phyloP scores from a whole-genome alignment of 2,329 filamentous ascomycete species.

The Fusarium tricinctum region DNA sequence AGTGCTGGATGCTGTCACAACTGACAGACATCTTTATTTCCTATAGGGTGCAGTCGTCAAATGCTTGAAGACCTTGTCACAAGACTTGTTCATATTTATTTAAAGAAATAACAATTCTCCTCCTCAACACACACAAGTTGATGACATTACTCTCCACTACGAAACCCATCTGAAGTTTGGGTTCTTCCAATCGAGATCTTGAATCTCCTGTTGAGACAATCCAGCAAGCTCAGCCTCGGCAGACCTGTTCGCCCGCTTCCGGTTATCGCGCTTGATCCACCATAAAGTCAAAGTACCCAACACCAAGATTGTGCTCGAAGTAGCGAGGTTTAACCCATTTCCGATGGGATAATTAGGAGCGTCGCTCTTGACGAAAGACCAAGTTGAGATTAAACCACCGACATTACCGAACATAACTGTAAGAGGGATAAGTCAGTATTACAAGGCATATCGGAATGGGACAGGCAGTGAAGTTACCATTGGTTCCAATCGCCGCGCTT shows the following conservation, averaged over 20 bases:
- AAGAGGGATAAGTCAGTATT: background rate
- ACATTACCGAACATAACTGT: conserved; percentile 78
- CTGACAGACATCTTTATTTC: no score
- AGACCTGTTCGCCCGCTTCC: conserved; percentile 47
- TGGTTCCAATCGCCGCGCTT: conserved; percentile 74
- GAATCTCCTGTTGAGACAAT: conserved; percentile 65
- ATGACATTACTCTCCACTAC: background rate
- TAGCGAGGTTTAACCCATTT: conserved; percentile 77
- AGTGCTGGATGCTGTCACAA: no score
- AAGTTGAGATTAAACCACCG: conserved; percentile 74
- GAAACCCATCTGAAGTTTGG: conserved; percentile 72
- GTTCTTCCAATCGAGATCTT: conserved; percentile 76
- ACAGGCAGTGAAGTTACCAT: conserved; percentile 41
- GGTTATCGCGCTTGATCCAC: conserved; percentile 76
- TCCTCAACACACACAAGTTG: no score
- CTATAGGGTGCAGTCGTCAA: no score
- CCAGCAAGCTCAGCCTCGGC: conserved; percentile 64
- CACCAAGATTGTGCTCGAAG: conserved; percentile 65
- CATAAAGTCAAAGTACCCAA: conserved; percentile 59
- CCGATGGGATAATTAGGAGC: conserved; percentile 76
- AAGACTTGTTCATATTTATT: no score
- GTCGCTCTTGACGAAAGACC: conserved; percentile 74
- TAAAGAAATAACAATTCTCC: no score
- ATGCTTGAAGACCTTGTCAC: no score
- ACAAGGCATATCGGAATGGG: rapidly evolving